Conservation (phyloP, 495 filamentous ascomycete species). For the Penicillium manginii region DNA sequence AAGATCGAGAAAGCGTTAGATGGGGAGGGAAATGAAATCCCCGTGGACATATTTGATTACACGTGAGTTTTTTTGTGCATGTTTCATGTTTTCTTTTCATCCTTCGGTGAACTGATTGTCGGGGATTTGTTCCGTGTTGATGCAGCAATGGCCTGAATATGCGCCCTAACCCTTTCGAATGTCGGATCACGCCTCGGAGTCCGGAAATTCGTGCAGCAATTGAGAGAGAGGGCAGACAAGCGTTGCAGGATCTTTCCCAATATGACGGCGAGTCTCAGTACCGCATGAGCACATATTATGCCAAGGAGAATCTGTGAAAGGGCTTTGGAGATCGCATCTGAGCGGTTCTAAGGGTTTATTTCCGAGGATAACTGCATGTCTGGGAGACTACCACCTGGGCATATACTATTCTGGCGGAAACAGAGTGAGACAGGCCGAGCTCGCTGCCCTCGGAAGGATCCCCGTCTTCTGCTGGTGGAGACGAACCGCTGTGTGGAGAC, state of each 20-base stretch:
- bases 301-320: conserved; percentile 31
- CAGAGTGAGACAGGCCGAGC: not conserved
- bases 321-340: not conserved
- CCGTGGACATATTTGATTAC: conserved; percentile 48
- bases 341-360: not conserved
- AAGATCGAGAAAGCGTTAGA: conserved; percentile 47
- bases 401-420: not conserved
- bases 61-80: conserved; percentile 34
- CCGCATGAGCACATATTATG: conserved; percentile 57
- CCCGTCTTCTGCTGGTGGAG: not conserved
- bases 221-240: conserved; percentile 57
- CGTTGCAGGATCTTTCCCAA: conserved; percentile 52
- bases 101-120: conserved; percentile 11
- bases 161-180: conserved; percentile 40
- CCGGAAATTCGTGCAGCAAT: conserved; percentile 55
- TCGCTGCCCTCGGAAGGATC: not conserved
- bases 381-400: not conserved
- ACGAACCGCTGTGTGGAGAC: not conserved
- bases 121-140: not conserved
- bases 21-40: conserved; percentile 50
- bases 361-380: not conserved
- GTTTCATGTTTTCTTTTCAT: not conserved
- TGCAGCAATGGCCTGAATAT: conserved; percentile 44
- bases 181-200: conserved; percentile 39
- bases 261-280: conserved; percentile 64